These are phyloP conservation scores for Phlyctochytrium bullatum DNA, from an alignment of 192 early-diverging fungal genomes.

Conservation along the genomic window DNA sequence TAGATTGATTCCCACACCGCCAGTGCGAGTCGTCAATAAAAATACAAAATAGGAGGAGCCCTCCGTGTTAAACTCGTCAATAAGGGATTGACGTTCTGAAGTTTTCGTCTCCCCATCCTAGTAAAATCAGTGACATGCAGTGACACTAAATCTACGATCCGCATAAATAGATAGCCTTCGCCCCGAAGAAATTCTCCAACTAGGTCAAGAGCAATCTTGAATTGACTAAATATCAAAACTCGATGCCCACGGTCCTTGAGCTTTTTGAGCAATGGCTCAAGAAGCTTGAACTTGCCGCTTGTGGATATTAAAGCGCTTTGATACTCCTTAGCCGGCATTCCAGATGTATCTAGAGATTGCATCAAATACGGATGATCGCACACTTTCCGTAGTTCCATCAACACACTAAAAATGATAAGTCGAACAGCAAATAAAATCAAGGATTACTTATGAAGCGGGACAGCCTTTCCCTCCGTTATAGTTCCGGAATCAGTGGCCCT, in stretches of 20 bases:
- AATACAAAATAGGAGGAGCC: slow-evolving; percentile 63
- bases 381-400: slow-evolving; percentile 70
- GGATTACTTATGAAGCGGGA: slow-evolving; percentile 28
- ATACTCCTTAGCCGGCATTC: slow-evolving; percentile 30
- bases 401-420: slow-evolving; percentile 38
- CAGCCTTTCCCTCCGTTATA: slow-evolving; percentile 25
- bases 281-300: slow-evolving; percentile 62
- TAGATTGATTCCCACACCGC: slow-evolving; percentile 73
- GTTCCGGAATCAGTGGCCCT: slow-evolving; percentile 41
- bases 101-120: slow-evolving; percentile 61
- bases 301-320: slow-evolving; percentile 61
- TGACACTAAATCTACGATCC: slow-evolving; percentile 36
- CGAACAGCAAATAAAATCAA: neutral
- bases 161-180: slow-evolving; percentile 47
- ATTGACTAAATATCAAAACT: slow-evolving; percentile 83
- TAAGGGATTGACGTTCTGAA: slow-evolving; percentile 49
- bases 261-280: slow-evolving; percentile 67
- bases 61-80: slow-evolving; percentile 65
- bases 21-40: slow-evolving; percentile 70
- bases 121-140: neutral
- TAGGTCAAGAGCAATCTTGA: slow-evolving; percentile 79
- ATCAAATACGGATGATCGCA: slow-evolving; percentile 71
- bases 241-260: slow-evolving; percentile 58
- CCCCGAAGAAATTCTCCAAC: slow-evolving; percentile 68
- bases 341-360: slow-evolving; percentile 48